Evolutionary conservation across 352 stramenopile species (phyloP).

Genomic region (Elongisporangium prolatum): DNA sequence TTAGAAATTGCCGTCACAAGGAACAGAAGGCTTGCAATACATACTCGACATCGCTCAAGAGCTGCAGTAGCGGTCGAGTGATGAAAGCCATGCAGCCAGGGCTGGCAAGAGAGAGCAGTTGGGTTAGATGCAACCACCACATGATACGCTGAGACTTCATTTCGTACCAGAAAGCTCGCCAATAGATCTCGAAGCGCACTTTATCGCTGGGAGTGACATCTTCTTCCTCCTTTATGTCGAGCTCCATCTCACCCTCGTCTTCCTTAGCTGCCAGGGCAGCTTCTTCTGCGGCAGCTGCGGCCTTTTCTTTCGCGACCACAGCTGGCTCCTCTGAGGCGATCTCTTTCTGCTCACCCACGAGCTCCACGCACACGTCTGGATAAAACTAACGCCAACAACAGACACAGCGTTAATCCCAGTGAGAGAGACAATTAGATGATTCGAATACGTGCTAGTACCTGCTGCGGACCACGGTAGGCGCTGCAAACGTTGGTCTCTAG

Average conservation of each 20-base stretch:
- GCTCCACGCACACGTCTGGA: conserved; percentile 40
- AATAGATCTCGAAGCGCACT: conserved; percentile 67
- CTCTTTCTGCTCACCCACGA: conserved; percentile 51
- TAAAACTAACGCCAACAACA: conserved; percentile 27
- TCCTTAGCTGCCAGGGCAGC: conserved; percentile 7
- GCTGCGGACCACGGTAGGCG: conserved; percentile 60
- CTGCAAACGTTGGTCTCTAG: conserved; percentile 56
- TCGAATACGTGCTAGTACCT: not conserved
- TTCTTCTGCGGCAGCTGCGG: conserved; percentile 10
- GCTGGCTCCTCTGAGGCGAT: conserved; percentile 34
- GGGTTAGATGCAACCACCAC: not conserved
- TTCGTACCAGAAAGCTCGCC: conserved; percentile 75
- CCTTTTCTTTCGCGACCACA: conserved; percentile 6
- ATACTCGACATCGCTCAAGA: conserved; percentile 58
- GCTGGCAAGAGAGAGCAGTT: conserved; percentile 16
- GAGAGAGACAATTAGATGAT: not conserved
- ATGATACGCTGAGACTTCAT: not conserved
- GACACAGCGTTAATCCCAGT: not conserved
- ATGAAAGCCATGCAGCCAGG: conserved; percentile 76
- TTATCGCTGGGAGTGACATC: conserved; percentile 29
- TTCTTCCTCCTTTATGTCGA: conserved; percentile 28
- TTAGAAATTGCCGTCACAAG: conserved; percentile 1
- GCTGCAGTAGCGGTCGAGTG: conserved; percentile 48
- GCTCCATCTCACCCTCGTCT: conserved; percentile 19
- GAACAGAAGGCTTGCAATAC: conserved; percentile 4